A percentile compares a stretch with the other conserved stretches of the same genome.
phyloP scores from a whole-genome alignment of 257 asterid species.

The Primulina eburnea region DNA sequence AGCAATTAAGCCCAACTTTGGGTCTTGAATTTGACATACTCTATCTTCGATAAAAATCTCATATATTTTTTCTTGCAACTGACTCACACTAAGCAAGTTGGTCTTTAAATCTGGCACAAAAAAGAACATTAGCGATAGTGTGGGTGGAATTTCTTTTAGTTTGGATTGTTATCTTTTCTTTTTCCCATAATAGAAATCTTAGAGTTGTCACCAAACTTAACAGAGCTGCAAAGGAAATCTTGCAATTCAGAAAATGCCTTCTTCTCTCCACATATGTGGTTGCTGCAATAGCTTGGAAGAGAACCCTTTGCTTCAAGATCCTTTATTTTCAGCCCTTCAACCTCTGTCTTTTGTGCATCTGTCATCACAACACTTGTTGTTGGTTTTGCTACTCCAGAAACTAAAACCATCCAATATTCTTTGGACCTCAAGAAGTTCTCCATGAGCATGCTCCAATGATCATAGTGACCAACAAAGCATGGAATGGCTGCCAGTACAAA shows the following conservation, averaged over 20 bases:
- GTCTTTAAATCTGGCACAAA: conserved; percentile 8
- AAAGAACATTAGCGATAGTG: conserved; percentile 1
- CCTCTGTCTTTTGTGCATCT: too few relatives aligned
- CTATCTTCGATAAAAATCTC: conserved; percentile 5
- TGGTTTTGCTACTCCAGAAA: too few relatives aligned
- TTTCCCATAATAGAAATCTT: conserved; percentile 8
- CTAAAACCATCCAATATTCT: too few relatives aligned
- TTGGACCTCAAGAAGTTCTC: too few relatives aligned
- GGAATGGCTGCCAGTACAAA: too few relatives aligned
- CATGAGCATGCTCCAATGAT: too few relatives aligned
- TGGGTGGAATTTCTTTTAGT: background rate
- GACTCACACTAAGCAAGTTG: conserved; percentile 16
- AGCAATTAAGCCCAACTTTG: too few relatives aligned
- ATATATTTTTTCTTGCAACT: conserved; percentile 14
- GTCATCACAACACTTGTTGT: too few relatives aligned
- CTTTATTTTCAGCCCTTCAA: too few relatives aligned
- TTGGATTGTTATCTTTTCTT: background rate
- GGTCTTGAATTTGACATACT: background rate
- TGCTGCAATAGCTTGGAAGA: background rate
- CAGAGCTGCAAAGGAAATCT: background rate
- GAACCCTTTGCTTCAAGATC: too few relatives aligned
- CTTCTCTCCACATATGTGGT: conserved; percentile 3
- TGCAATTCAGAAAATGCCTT: background rate
- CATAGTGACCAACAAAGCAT: too few relatives aligned
- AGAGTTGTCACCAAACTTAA: conserved; percentile 11